These are phyloP conservation scores for Pezicula neosporulosa DNA, from an alignment of 2,329 filamentous ascomycete species.

Conservation along the genomic window DNA sequence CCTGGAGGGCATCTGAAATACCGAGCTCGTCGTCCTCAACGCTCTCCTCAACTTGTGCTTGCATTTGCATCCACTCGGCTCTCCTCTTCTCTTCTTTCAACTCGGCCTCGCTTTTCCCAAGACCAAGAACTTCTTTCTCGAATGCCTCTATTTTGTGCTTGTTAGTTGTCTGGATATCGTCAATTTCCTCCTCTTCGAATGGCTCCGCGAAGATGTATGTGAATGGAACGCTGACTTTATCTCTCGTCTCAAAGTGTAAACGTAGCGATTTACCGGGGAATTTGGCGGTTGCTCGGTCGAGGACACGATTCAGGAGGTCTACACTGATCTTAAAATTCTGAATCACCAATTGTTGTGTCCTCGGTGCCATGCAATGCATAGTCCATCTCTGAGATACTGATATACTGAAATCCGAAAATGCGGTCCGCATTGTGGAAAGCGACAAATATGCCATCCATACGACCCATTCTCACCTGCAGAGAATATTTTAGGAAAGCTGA, in stretches of 20 bases:
- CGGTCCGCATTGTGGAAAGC: constrained; percentile 93
- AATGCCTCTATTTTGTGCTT: constrained; percentile 65
- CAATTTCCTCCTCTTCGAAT: constrained; percentile 68
- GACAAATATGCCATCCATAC: constrained; percentile 98
- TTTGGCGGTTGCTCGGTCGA: constrained; percentile 70
- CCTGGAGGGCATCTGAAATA: constrained; percentile 6
- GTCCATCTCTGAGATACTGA: constrained; percentile 85
- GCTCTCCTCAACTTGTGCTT: constrained; percentile 28
- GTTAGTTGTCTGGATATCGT: constrained; percentile 67
- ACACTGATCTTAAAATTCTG: constrained; percentile 87
- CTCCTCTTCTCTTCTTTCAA: constrained; percentile 17
- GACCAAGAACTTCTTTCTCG: constrained; percentile 58
- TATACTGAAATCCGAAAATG: constrained; percentile 97
- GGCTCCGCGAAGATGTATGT: constrained; percentile 93
- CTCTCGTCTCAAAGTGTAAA: constrained; percentile 76
- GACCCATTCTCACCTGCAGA: constrained; percentile 90
- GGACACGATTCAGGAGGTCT: constrained; percentile 70
- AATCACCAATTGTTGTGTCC: constrained; percentile 66
- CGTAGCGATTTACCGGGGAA: constrained; percentile 77
- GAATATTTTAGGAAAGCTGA: constrained; percentile 96
- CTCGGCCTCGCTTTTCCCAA: constrained; percentile 34
- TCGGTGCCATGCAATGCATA: constrained; percentile 76
- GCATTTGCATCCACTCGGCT: constrained; percentile 25
- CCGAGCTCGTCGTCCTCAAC: constrained; percentile 25
- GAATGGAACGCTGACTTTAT: constrained; percentile 48